Evolutionary conservation across 805 yeast species (phyloP), one percentile per base, ranked within the genome.

Genomic region (Metschnikowia reukaufii): DNA sequence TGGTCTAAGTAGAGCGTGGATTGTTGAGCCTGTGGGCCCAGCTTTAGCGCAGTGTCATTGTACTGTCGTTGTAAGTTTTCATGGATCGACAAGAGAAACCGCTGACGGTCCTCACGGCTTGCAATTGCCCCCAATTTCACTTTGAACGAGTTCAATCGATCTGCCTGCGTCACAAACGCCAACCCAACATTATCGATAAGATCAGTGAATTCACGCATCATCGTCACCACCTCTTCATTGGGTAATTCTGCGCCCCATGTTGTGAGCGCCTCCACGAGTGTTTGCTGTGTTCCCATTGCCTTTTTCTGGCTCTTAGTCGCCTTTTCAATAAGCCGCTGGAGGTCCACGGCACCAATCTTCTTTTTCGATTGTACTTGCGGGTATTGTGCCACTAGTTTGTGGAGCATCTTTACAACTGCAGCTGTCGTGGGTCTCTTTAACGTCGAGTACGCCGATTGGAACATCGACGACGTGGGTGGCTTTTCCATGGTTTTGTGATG

Each of bases 51-150:
- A 36, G 67, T 66, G 1, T 70, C 74, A 45, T 73, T 68, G 32
- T 75, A 52, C 36, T 61, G 67, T 17, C 63, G 59, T 41, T 70
- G 64, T 19, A 72, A 65, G 55, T 69, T 70, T 19, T 63, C 58
- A 48, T 76, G 68, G 44, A 63, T 63, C 35, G 51, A 46, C 37
- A 65, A 62, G 44, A 76, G 63, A 17, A 71, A 76, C 17, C 60
- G 68, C 20, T 71, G 67, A 55, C 79, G 76, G 47, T 60, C 64
- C 59, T 81, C 86, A 47, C 85, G 65, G 51, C 76, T 74, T 34
- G 73, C 64, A 5, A 81, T 78, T 42, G 72, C 74, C 8, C 63
- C 61, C 40, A 81, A 59, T 45, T 76, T 76, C 13, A 70, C 56
- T 48, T 70, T 72, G 30, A 79, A 62, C 40, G 59, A 67, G 39